These are phyloP conservation scores for Umbellularia californica DNA, from an alignment of 164 flowering plant genomes.

Conservation along the genomic window DNA sequence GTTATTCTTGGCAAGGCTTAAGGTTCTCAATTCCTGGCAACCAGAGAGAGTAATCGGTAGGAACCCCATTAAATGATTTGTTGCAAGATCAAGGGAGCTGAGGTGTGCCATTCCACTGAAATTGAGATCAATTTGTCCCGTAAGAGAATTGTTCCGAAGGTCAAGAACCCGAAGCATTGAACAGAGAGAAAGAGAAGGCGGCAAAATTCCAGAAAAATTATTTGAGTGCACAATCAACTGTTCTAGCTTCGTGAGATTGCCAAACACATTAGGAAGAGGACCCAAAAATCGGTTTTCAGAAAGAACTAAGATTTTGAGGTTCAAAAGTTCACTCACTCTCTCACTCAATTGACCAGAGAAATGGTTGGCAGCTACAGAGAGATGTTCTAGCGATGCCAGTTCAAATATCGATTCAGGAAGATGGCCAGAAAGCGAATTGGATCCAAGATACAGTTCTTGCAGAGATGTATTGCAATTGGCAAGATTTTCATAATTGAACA, in stretches of 20 bases:
- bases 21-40: constrained; percentile 46
- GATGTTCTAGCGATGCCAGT: constrained; percentile 46
- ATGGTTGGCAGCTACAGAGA: constrained; percentile 50
- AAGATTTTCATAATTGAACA: constrained; percentile 36
- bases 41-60: constrained; percentile 54
- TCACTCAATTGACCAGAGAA: constrained; percentile 59
- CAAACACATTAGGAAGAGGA: constrained; percentile 54
- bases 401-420: constrained; percentile 51
- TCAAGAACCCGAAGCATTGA: constrained; percentile 55
- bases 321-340: constrained; percentile 54
- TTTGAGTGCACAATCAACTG: constrained; percentile 57
- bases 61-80: constrained; percentile 55
- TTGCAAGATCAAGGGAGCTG: constrained; percentile 65
- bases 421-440: constrained; percentile 51
- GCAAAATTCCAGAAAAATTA: constrained; percentile 55
- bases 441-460: constrained; percentile 37
- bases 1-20: constrained; percentile 63
- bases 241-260: constrained; percentile 44
- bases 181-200: constrained; percentile 46
- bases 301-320: constrained; percentile 41
- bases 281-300: constrained; percentile 53
- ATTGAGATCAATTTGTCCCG: constrained; percentile 44
- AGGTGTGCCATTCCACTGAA: constrained; percentile 53
- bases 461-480: constrained; percentile 50
- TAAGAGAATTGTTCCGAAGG: constrained; percentile 67